Conservation (phyloP, 805 yeast species). For the Priceomyces medius region DNA sequence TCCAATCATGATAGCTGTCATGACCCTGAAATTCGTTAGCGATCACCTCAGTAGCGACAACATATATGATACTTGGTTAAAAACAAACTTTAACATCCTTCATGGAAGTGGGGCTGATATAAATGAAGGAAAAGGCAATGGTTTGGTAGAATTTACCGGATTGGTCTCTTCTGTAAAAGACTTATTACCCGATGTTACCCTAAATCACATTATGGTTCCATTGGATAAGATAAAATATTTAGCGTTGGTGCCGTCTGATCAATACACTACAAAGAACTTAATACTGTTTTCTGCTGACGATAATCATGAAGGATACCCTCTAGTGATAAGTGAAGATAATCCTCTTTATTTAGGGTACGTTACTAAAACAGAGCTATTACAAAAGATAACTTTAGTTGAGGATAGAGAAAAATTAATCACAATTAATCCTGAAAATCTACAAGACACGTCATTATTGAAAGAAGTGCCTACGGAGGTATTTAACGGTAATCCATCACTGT, state of each 20-base stretch:
- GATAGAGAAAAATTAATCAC: constrained; percentile 12
- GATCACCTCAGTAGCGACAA: constrained; percentile 60
- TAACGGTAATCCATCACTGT: background rate
- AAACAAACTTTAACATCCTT: constrained; percentile 25
- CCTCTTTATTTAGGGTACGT: constrained; percentile 37
- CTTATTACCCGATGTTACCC: constrained; percentile 33
- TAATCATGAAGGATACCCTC: constrained; percentile 43
- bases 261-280: constrained; percentile 23
- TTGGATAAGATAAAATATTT: constrained; percentile 26
- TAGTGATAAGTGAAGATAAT: constrained; percentile 22
- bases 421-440: constrained; percentile 20
- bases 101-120: constrained; percentile 2
- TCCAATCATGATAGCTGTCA: constrained; percentile 83
- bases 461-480: constrained; percentile 24
- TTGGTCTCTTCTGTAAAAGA: constrained; percentile 26
- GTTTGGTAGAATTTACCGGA: constrained; percentile 32
- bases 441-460: constrained; percentile 19
- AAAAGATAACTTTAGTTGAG: constrained; percentile 9
- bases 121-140: constrained; percentile 40
- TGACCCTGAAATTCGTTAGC: constrained; percentile 69
- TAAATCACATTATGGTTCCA: constrained; percentile 32
- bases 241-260: constrained; percentile 20
- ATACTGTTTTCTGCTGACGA: constrained; percentile 26
- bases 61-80: constrained; percentile 56
- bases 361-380: constrained; percentile 25